Base-by-base conservation (phyloP, 176 grass and related monocot genomes). In the Carex kokanica region DNA sequence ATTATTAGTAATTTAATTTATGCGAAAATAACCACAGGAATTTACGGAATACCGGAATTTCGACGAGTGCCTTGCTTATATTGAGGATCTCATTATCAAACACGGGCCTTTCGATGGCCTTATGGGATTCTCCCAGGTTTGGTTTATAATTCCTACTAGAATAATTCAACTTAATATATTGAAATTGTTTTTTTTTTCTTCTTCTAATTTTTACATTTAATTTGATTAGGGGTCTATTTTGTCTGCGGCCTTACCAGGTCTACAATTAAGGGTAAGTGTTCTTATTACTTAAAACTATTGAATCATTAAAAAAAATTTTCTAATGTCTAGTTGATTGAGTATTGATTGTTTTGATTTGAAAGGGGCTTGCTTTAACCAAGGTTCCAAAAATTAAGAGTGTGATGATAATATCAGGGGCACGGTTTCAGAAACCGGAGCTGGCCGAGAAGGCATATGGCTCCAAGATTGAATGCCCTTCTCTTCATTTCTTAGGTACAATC, bases 41-140 rank as follows among this genome's bases (percentile, higher is more conserved):
- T 98, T 95, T 68, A 74, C 24, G 23, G 88, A 93, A 60, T 98
- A 98, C 60, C 86, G 43, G 86, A 98, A 95, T 80, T 86, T 95
- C 15, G 89, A 95, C 78, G 18, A 95, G 78, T 98, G 93, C 60
- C 72, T 95, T 16, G 86, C 78, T 3, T 95, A 93, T 88, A 95
- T 98, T 62, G 96, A 98, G 60, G 93, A 95, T 17, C 70, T 95
- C 9, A 93, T 98, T 85, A 91, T 98, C 25, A 85, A 84, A 25
- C 84, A 93, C 24, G 96, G 93, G 0, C 96, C 96, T 17, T 93
- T 98, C 43, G 96, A 98, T 60, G 96, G 96, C 0, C 17, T 98
- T 56, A 90, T 98, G 91, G 96, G 96, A 55, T 98, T 98, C 84
- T 98, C 95, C 18, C 91, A 92, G 90, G 93, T 94, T 85, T 70